Evolutionary conservation across 2,329 filamentous ascomycete genomes (phyloP), one percentile per base, ranked within the genome.

Genomic region (Fusarium sp.): DNA sequence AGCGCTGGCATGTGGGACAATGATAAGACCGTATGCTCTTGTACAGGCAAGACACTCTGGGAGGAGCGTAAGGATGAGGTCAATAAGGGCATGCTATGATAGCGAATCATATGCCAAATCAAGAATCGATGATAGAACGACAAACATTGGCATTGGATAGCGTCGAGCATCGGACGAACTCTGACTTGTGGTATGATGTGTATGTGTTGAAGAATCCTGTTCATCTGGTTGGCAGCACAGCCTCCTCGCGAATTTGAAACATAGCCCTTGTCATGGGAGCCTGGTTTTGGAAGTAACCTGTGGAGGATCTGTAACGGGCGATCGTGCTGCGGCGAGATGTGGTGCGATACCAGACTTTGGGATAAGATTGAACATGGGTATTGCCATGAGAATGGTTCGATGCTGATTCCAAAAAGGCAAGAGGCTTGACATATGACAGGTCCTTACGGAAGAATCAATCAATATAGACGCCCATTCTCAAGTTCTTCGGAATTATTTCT

Each of bases 1-100:
- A 98, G 94, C 80, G 95, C 96, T 18, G 96, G 96, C n/a, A 91
- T 97, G 66, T 99, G 96, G 96, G 95, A 98, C 79, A 97, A 99
- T 75, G 93, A 98, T 79, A 99, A 98, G 86, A 97, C 93, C 46
- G 95, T 99, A 8, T 99, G 96, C 80, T 97, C 94, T 49, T 99
- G 96, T 81, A 97, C 94, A 39, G 96, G 96, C 6, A 98, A 98
- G 88, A 98, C 94, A 59, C 88, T 99, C 13, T 99, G 96, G 96
- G 92, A 99, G 81, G 96, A 99, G 85, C 89, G 96, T 74, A 90
- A 91, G 81, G 94, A 98, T 76, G 93, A 97, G 82, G 89, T 94
- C 43, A 86, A 87, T 71, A 94, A 93, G 82, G 96, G 96, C 4
- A 98, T 99, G 93, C 83, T 96, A 73, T 98, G 80, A 89, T 66